Evolutionary conservation across 352 stramenopile genomes (phyloP).

Genomic region (Phytopythium vexans): DNA sequence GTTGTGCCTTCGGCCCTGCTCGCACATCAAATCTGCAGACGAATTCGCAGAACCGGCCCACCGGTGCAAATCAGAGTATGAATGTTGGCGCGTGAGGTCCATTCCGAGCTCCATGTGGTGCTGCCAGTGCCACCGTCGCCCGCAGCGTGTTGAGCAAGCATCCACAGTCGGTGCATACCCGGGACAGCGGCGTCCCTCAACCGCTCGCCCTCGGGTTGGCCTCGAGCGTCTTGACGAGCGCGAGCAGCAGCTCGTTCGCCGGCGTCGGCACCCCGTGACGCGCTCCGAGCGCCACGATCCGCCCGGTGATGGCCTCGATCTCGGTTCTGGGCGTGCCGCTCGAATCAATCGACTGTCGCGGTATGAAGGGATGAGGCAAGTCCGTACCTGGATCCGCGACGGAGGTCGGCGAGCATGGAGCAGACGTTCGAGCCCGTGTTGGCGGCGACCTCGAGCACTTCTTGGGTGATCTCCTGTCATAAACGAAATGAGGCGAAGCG

Average conservation of each 20-base stretch:
- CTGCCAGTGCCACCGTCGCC: no score
- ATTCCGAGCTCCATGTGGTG: no score
- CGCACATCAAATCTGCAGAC: no score
- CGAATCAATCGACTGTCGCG: not conserved
- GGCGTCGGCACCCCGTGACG: slow-evolving; percentile 54
- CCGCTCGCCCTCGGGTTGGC: no score
- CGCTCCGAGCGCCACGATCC: slow-evolving; percentile 44
- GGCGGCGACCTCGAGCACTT: slow-evolving; percentile 45
- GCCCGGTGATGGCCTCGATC: slow-evolving; percentile 70
- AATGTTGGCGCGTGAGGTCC: no score
- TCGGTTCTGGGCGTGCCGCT: slow-evolving; percentile 40
- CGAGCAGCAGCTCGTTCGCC: slow-evolving; percentile 51
- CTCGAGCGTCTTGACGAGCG: slow-evolving; percentile 63
- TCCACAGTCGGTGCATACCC: no score
- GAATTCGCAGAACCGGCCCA: no score
- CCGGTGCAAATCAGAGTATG: no score
- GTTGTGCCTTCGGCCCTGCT: not conserved
- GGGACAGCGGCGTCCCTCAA: no score
- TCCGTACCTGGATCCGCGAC: slow-evolving; percentile 42
- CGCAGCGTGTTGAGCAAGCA: no score
- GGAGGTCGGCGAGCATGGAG: slow-evolving; percentile 75
- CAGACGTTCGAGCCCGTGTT: slow-evolving; percentile 64
- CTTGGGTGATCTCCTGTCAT: slow-evolving; percentile 48
- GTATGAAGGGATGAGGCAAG: not conserved
- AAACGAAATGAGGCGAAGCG: slow-evolving; percentile 1